Evolutionary conservation across 148 eudicot species (phyloP), one percentile per base, ranked within the genome.

Genomic region (Rhododendron griersonianum): DNA sequence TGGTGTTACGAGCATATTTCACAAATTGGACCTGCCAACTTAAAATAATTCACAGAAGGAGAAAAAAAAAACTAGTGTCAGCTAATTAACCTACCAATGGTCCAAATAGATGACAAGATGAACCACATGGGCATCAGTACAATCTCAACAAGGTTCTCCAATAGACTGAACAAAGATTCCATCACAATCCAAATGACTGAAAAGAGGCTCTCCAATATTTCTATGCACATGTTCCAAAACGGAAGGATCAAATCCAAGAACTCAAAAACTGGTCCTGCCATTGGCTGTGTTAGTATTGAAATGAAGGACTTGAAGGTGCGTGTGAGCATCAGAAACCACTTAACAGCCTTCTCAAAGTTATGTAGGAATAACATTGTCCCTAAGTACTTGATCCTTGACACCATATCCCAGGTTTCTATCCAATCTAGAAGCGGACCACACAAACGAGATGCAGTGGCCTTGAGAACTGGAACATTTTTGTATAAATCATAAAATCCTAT

Each of bases 341-440:
- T 88, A 80, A 97, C 57, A 81, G 98, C 99, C 92, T 97, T 97
- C 92, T 97, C 91, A 87, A 86, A 92, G 80, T 97, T 91, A 84
- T 97, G 99, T 81, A 97, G 90, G 88, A 97, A 97, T 81, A 97
- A 86, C 99, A 97, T 95, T 25, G 99, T 97, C 75, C 99, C 99
- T 90, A 97, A 89, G 85, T 93, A 97, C 88, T 92, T 93, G 74
- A 97, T 93, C 90, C 99, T 94, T 61, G 99, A 91, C 35, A 93
- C 89, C 99, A 97, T 97, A 81, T 97, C 99, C 98, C 98, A 93
- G 78, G 95, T 94, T 91, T 97, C 99, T 89, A 97, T 95, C 99
- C 99, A 97, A 87, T 93, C 95, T 85, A 97, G 91, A 78, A 97
- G 89, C 44, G 99, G 99, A 53, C 99, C 98, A 88, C 93, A 95